These are phyloP conservation scores for Fragilariopsis cylindrus DNA, from an alignment of 108 stramenopile genomes.

Conservation along the genomic window DNA sequence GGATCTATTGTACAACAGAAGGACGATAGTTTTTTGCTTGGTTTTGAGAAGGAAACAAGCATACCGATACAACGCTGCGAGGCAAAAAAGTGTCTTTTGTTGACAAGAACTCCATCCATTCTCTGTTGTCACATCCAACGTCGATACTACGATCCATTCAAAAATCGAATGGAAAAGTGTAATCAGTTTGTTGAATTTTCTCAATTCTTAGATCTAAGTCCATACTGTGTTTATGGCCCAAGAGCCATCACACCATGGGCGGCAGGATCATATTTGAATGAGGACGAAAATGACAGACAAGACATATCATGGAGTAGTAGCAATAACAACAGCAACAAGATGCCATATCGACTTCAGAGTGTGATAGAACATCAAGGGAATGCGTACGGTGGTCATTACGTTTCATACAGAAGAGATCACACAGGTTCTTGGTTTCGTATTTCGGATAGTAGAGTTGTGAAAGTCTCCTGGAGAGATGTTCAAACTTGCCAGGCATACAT, in stretches of 20 bases:
- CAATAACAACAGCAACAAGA: conserved; percentile 1
- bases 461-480: conserved; percentile 65
- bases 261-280: conserved; percentile 25
- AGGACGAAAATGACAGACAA: neutral
- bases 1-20: neutral
- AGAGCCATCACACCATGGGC: conserved; percentile 26
- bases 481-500: conserved; percentile 76
- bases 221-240: conserved; percentile 64
- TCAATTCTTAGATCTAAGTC: conserved; percentile 56
- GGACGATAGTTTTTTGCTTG: neutral
- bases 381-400: conserved; percentile 78
- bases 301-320: neutral
- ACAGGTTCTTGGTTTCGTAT: conserved; percentile 53
- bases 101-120: conserved; percentile 69
- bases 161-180: conserved; percentile 60
- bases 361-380: conserved; percentile 80
- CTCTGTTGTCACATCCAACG: conserved; percentile 82
- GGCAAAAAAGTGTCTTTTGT: conserved; percentile 64
- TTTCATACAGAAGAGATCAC: conserved; percentile 59
- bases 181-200: conserved; percentile 63
- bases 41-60: neutral
- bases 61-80: conserved; percentile 38
- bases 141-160: conserved; percentile 67
- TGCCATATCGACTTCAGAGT: conserved; percentile 62
- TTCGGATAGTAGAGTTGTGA: conserved; percentile 58